Percentiles rank a stretch among this genome's conserved stretches.
Evolutionary conservation across 2,329 filamentous ascomycete genomes (phyloP).

Genomic region (Colletotrichum lupini): DNA sequence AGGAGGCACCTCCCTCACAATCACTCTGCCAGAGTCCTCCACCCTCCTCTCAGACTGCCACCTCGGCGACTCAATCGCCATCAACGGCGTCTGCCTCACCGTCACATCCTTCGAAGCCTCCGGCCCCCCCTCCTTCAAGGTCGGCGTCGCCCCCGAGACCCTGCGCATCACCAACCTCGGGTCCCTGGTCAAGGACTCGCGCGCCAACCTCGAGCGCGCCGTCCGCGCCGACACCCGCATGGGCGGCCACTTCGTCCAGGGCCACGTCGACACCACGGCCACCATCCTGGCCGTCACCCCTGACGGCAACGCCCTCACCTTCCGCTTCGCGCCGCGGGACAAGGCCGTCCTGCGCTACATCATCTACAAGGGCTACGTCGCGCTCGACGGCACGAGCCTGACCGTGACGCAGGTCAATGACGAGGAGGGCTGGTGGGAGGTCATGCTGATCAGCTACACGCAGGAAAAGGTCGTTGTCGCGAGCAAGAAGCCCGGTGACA

Average conservation of each 20-base stretch:
- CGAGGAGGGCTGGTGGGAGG: constrained; percentile 84
- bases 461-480: constrained; percentile 91
- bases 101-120: constrained; percentile 69
- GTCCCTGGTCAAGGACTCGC: constrained; percentile 69
- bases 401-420: constrained; percentile 91
- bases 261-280: constrained; percentile 93
- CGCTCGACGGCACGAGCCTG: constrained; percentile 92
- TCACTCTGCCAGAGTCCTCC: constrained; percentile 74
- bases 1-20: constrained; percentile 90
- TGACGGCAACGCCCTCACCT: constrained; percentile 91
- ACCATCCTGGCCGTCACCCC: constrained; percentile 76
- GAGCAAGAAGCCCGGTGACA: constrained; percentile 80
- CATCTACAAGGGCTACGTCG: constrained; percentile 96
- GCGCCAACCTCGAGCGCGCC: constrained; percentile 93
- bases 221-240: constrained; percentile 93
- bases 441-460: constrained; percentile 98
- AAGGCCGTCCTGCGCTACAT: constrained; percentile 82
- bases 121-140: constrained; percentile 74
- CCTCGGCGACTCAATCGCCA: constrained; percentile 90
- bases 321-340: constrained; percentile 81
- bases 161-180: constrained; percentile 97
- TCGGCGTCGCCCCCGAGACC: constrained; percentile 95
- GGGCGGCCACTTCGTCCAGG: constrained; percentile 98
- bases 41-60: constrained; percentile 85
- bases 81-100: constrained; percentile 97